A percentile compares a stretch with the other conserved stretches of the same genome.
phyloP scores from a whole-genome alignment of 768 basidiomycete species.

The Rhodotorula paludigena region DNA sequence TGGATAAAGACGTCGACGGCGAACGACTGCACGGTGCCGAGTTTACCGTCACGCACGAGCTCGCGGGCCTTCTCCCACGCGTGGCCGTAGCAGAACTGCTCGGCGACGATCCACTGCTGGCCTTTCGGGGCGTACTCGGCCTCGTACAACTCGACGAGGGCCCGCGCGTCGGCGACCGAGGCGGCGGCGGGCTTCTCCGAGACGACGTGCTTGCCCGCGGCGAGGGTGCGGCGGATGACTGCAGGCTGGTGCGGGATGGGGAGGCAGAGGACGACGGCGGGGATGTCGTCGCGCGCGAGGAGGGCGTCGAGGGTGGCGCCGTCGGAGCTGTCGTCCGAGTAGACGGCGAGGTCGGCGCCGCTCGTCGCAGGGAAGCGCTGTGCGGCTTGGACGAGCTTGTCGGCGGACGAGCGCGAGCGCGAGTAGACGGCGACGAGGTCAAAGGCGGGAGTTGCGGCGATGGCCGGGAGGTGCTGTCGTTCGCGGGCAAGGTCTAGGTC shows the following conservation, averaged over 20 bases:
- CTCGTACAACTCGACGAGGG: conserved; percentile 65
- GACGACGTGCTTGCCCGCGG: conserved; percentile 78
- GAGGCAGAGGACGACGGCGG: conserved; percentile 67
- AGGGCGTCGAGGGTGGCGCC: conserved; percentile 49
- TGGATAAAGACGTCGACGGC: conserved; percentile 52
- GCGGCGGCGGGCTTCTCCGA: conserved; percentile 82
- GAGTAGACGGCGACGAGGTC: conserved; percentile 73
- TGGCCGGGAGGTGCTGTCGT: conserved; percentile 71
- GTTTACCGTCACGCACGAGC: conserved; percentile 56
- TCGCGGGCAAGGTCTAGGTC: background rate
- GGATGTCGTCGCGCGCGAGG: conserved; percentile 63
- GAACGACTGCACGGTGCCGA: conserved; percentile 69
- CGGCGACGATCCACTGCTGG: conserved; percentile 31
- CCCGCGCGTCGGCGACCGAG: conserved; percentile 61
- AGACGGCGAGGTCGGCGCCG: conserved; percentile 60
- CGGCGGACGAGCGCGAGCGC: conserved; percentile 61
- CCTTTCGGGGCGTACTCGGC: conserved; percentile 61
- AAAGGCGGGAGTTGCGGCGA: conserved; percentile 54
- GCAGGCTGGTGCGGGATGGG: conserved; percentile 71
- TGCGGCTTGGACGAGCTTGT: conserved; percentile 53
- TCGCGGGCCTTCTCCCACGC: conserved; percentile 12
- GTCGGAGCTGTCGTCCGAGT: conserved; percentile 51
- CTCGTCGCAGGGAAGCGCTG: conserved; percentile 45
- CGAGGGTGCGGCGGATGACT: conserved; percentile 55
- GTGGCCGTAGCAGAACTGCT: conserved; percentile 26